Conservation (phyloP, 257 asterid species). For the Solanum paucissectum region DNA sequence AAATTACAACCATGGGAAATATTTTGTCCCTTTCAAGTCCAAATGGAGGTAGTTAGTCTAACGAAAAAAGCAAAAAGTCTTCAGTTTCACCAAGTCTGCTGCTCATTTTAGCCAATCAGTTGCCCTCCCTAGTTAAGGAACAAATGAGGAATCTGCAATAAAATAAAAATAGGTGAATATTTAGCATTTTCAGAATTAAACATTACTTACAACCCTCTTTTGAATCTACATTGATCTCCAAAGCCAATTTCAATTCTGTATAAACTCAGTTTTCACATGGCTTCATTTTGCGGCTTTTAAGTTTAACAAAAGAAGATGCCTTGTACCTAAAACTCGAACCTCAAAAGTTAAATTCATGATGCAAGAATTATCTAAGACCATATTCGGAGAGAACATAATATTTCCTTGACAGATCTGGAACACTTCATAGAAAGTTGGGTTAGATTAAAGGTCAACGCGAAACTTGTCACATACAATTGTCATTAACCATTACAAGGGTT, state of each 20-base stretch:
- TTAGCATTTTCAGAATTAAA: neutral
- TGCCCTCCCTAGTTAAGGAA: neutral
- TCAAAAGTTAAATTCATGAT: neutral
- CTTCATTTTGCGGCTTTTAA: neutral
- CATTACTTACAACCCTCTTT: neutral
- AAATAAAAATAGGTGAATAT: neutral
- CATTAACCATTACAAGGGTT: no score
- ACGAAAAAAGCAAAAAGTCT: neutral
- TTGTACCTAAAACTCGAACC: neutral
- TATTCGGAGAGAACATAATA: neutral
- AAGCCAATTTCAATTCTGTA: neutral
- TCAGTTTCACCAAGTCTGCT: neutral
- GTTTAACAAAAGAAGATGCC: neutral
- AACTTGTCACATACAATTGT: neutral
- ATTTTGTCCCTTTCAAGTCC: neutral
- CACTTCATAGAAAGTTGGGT: neutral
- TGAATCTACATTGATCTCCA: neutral
- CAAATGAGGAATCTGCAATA: neutral
- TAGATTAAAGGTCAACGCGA: neutral
- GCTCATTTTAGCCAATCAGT: neutral
- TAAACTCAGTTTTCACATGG: neutral
- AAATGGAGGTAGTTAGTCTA: neutral
- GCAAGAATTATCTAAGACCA: neutral
- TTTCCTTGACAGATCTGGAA: neutral
- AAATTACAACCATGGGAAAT: neutral